phyloP scores from a whole-genome alignment of 495 filamentous ascomycete species.

The Neurospora sp. region DNA sequence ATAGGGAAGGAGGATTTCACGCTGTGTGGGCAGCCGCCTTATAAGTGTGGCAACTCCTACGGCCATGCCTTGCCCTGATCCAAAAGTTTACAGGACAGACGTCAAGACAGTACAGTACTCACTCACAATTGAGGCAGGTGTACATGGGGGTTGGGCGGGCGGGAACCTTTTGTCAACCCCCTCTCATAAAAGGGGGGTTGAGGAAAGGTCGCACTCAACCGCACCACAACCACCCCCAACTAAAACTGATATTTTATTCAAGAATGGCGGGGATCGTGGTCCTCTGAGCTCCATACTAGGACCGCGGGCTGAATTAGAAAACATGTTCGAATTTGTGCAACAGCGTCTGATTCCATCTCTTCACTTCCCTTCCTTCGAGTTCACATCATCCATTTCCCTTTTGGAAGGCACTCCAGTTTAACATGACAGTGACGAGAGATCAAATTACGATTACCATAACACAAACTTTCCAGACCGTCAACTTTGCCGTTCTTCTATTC shows the following conservation, averaged over 20 bases:
- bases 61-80: not conserved
- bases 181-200: too few species aligned
- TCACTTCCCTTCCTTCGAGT: not conserved
- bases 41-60: not conserved
- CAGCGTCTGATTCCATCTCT: not conserved
- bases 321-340: not conserved
- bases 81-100: not conserved
- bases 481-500: not conserved
- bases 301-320: not conserved
- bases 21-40: not conserved
- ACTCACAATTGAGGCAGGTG: not conserved
- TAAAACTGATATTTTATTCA: not conserved
- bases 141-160: too few species aligned
- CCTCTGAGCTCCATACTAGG: not conserved
- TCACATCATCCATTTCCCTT: not conserved
- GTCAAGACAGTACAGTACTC: not conserved
- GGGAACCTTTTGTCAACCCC: too few species aligned
- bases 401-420: not conserved
- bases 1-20: not conserved
- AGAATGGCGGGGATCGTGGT: not conserved
- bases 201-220: too few species aligned
- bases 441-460: not conserved
- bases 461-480: not conserved
- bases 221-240: too few species aligned
- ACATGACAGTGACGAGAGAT: not conserved